Base-by-base conservation (phyloP, 768 basidiomycete species). In the Nidularia sp. region DNA sequence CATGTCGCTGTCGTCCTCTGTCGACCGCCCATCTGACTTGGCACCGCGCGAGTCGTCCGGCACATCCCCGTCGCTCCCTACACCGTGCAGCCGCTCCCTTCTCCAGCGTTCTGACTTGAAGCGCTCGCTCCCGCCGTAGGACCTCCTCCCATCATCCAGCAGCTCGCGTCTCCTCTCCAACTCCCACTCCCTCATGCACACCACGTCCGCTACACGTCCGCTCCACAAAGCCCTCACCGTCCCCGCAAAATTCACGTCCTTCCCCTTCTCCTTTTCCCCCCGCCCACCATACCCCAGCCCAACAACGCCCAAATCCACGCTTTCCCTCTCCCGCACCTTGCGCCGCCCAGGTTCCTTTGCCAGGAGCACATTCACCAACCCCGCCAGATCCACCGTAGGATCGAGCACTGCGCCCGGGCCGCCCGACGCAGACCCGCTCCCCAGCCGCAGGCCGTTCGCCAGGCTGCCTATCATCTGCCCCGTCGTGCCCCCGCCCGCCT, bases 361-460 rank as follows among this genome's bases (percentile, higher is more conserved):
- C 39, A 75, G 55, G 6, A 84, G 62, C 34, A 72, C 65, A 47
- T 66, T 70, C 43, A 84, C 76, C 57, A 90, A 78, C 8, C 61
- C 63, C 4, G 67, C 73, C 41, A 90, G 60, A 57, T 89, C 84
- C 6, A 72, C 60, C 6, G 78, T 81, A 33, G 76, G 69, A 9
- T 72, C 72, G 34, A 75, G 57, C n/a, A 83, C 64, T 47, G 69
- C 65, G 3, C 69, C 74, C 1, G 75, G 71, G 5, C 77, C 70
- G 39, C 62, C 62, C 45, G 62, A 71, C 58, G 33, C 48, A 39
- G 13, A n/a, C 34, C 75, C 71, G n/a, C n/a, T n/a, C 13, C 70
- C 62, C 42, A 68, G 53, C 34, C 66, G 75, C 33, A 78, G 50
- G 10, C 75, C 77, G 47, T 62, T 63, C 7, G 66, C 71, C 18